These are phyloP conservation scores for Buddleja alternifolia DNA, from an alignment of 257 asterid species.

Conservation along the genomic window DNA sequence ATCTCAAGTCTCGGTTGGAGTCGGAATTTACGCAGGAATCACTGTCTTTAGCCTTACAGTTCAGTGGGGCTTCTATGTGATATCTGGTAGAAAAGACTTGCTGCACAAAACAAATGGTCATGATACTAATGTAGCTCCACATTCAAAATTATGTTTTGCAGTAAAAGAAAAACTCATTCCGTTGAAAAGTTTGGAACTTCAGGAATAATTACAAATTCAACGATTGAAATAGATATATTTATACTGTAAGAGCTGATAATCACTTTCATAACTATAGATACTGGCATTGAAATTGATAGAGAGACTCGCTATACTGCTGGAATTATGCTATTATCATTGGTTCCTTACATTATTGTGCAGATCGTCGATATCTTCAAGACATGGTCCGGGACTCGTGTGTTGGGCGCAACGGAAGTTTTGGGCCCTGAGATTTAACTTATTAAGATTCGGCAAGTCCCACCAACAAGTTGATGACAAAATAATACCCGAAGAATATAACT, in stretches of 20 bases:
- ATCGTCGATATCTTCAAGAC: conserved; percentile 31
- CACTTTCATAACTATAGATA: conserved; percentile 30
- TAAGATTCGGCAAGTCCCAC: too few relatives aligned
- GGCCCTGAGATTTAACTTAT: too few relatives aligned
- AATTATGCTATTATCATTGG: conserved; percentile 54
- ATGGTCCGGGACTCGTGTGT: conserved; percentile 30
- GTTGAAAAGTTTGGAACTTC: conserved; percentile 16
- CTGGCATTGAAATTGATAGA: conserved; percentile 42
- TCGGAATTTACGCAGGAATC: conserved; percentile 52
- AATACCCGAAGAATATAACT: too few relatives aligned
- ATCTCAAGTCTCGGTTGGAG: conserved; percentile 47
- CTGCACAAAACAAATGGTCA: conserved; percentile 18
- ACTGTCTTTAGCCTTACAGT: conserved; percentile 52
- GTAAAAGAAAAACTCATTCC: conserved; percentile 28
- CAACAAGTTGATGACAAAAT: too few relatives aligned
- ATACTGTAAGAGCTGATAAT: background rate
- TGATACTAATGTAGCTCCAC: background rate
- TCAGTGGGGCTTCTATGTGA: conserved; percentile 54
- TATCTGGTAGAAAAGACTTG: conserved; percentile 42
- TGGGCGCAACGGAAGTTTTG: too few relatives aligned
- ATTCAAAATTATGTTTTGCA: conserved; percentile 28
- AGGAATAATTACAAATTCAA: too few relatives aligned
- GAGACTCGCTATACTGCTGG: conserved; percentile 51
- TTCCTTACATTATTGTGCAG: conserved; percentile 52
- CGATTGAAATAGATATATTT: too few relatives aligned